Evolutionary conservation across 1,284 basidiomycete genomes (phyloP).

Genomic region (Pyrrhoderma lamaoense): DNA sequence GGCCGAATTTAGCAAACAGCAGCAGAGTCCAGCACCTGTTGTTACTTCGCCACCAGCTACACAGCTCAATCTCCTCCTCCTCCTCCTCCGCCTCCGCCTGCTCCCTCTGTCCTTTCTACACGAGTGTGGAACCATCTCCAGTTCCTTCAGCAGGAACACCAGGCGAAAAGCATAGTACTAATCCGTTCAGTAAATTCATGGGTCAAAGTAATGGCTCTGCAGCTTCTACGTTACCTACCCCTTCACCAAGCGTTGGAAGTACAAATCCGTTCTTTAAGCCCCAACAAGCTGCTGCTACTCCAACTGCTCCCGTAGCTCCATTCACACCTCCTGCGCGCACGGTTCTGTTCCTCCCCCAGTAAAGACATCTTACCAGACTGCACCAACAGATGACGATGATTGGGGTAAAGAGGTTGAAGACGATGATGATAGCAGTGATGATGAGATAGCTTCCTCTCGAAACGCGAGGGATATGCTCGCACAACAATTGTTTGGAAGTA

Average conservation of each 20-base stretch:
- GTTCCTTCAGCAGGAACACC: constrained; percentile 26
- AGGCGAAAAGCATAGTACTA: constrained; percentile 41
- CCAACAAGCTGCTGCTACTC: constrained; percentile 18
- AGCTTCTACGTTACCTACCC: constrained; percentile 22
- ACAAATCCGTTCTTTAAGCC: constrained; percentile 57
- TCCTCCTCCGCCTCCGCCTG: constrained; percentile 17
- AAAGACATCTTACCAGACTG: constrained; percentile 55
- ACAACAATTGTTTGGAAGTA: constrained; percentile 66
- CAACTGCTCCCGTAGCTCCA: constrained; percentile 23
- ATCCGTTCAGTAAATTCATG: constrained; percentile 66
- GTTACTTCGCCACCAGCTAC: constrained; percentile 27
- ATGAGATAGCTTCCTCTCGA: constrained; percentile 64
- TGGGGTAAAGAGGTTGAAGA: constrained; percentile 81
- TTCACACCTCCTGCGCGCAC: constrained; percentile 24
- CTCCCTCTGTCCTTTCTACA: constrained; percentile 31
- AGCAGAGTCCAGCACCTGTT: constrained; percentile 32
- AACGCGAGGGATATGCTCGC: constrained; percentile 68
- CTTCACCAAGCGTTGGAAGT: constrained; percentile 27
- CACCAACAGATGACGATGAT: constrained; percentile 56
- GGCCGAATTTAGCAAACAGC: constrained; percentile 30
- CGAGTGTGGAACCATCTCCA: constrained; percentile 30
- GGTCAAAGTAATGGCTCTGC: constrained; percentile 35
- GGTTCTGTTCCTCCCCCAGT: constrained; percentile 41
- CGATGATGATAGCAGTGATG: constrained; percentile 72
- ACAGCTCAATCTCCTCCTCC: constrained; percentile 24